These are phyloP conservation scores for Neocucurbitaria cava DNA, from an alignment of 2,329 filamentous ascomycete species.

Conservation along the genomic window DNA sequence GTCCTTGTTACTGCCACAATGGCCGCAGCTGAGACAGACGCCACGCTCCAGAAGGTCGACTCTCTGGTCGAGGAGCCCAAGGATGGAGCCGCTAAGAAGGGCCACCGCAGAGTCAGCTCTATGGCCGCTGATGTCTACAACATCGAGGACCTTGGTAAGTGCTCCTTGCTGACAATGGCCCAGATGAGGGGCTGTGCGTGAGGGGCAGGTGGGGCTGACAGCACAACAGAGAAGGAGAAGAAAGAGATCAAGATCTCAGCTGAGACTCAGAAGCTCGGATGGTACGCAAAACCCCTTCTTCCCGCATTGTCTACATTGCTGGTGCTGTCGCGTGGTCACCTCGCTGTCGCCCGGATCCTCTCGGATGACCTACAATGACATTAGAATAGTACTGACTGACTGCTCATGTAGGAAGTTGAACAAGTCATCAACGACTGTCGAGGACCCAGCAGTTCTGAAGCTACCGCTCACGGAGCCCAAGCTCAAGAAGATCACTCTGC, in stretches of 20 bases:
- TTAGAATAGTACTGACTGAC: conserved; percentile 21
- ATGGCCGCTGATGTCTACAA: conserved; percentile 76
- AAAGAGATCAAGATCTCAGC: conserved; percentile 75
- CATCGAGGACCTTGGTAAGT: conserved; percentile 84
- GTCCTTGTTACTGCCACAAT: conserved; percentile 14
- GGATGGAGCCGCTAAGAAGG: conserved; percentile 70
- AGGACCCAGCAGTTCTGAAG: conserved; percentile 85
- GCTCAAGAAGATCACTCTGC: conserved; percentile 92
- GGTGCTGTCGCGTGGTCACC: neutral
- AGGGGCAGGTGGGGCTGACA: conserved; percentile 46
- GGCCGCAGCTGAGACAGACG: conserved; percentile 56
- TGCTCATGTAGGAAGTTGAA: conserved; percentile 81
- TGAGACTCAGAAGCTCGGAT: conserved; percentile 87
- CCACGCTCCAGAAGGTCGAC: conserved; percentile 83
- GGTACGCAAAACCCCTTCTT: conserved; percentile 63
- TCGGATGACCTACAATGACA: conserved; percentile 5
- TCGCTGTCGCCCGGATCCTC: conserved; percentile 13
- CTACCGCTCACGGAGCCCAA: conserved; percentile 79
- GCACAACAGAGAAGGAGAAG: conserved; percentile 70
- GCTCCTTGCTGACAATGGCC: conserved; percentile 11
- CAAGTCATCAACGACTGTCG: conserved; percentile 76
- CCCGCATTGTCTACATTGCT: neutral
- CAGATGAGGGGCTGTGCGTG: conserved; percentile 23
- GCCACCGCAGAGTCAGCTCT: conserved; percentile 75
- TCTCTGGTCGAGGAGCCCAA: conserved; percentile 81